Conservation (phyloP, 768 basidiomycete genomes). For the Lactarius tabidus region DNA sequence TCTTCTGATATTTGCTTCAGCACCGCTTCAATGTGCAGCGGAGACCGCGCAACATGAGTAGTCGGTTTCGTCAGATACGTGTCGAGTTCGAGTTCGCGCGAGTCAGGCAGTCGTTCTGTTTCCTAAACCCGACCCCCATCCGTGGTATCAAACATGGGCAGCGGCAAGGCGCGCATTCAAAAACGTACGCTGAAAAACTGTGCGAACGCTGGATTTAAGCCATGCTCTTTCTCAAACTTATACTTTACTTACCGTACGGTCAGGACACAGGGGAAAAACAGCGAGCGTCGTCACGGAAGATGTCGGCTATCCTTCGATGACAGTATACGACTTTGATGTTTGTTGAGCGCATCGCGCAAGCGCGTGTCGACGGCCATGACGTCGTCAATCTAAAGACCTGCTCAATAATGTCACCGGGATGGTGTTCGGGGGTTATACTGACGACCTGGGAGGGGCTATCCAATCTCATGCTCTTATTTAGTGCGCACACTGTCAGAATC, state of each 20-base stretch:
- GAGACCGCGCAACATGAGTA: too few relatives aligned
- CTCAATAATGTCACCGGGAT: constrained; percentile 79
- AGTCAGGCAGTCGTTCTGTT: too few relatives aligned
- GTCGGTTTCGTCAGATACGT: too few relatives aligned
- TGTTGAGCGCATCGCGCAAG: constrained; percentile 92
- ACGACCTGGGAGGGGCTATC: constrained; percentile 81
- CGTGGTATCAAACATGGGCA: too few relatives aligned
- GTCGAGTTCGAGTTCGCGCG: too few relatives aligned
- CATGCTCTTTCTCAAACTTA: constrained; percentile 99
- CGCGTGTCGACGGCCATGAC: constrained; percentile 88
- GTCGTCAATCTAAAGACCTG: constrained; percentile 94
- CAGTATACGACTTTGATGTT: constrained; percentile 90
- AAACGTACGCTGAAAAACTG: constrained; percentile 86
- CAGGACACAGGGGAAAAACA: constrained; percentile 93
- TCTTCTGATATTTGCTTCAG: too few relatives aligned
- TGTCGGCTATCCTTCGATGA: constrained; percentile 92
- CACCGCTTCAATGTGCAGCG: too few relatives aligned
- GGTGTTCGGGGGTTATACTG: constrained; percentile 65
- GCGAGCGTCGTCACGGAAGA: constrained; percentile 78
- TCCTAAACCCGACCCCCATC: too few relatives aligned
- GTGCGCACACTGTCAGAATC: neutral
- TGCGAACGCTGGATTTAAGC: constrained; percentile 85
- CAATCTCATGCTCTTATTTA: constrained; percentile 52
- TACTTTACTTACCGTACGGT: constrained; percentile 96
- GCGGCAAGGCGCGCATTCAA: too few relatives aligned